Evolutionary conservation across 257 asterid genomes (phyloP).

Genomic region (Linderniella brevidens): DNA sequence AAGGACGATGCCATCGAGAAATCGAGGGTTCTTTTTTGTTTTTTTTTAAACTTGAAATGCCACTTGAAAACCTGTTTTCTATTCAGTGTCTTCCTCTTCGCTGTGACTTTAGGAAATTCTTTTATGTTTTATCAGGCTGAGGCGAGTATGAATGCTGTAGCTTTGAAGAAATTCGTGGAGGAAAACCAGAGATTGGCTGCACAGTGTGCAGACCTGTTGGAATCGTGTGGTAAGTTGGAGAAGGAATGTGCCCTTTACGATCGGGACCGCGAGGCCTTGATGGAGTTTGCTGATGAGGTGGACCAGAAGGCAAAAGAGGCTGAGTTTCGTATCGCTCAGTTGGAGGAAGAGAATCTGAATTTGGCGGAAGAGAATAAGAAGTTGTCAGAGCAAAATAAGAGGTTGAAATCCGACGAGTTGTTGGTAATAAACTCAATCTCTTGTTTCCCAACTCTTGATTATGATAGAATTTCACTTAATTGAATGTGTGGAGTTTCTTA

Average conservation of each 20-base stretch:
- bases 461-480: no score
- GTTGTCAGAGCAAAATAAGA: no score
- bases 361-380: slow-evolving; percentile 27
- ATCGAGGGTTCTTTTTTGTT: slow-evolving; percentile 39
- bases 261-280: slow-evolving; percentile 75
- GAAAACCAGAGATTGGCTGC: slow-evolving; percentile 75
- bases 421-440: slow-evolving; percentile 15
- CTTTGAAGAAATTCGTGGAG: slow-evolving; percentile 83
- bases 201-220: slow-evolving; percentile 64
- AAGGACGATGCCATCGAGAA: slow-evolving; percentile 54
- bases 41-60: not conserved
- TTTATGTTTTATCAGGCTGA: slow-evolving; percentile 38
- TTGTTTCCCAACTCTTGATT: not conserved
- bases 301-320: slow-evolving; percentile 84
- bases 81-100: not conserved
- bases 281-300: slow-evolving; percentile 95
- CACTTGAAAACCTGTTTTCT: not conserved
- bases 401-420: slow-evolving; percentile 25
- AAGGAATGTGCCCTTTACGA: slow-evolving; percentile 82
- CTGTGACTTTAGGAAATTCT: not conserved
- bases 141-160: slow-evolving; percentile 78
- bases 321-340: slow-evolving; percentile 33
- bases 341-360: slow-evolving; percentile 48
- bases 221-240: slow-evolving; percentile 72
- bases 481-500: no score